Percentiles rank a stretch among this genome's conserved stretches.
Evolutionary conservation across 208 protist genomes (phyloP).

Genomic region (Phytomonas francai): DNA sequence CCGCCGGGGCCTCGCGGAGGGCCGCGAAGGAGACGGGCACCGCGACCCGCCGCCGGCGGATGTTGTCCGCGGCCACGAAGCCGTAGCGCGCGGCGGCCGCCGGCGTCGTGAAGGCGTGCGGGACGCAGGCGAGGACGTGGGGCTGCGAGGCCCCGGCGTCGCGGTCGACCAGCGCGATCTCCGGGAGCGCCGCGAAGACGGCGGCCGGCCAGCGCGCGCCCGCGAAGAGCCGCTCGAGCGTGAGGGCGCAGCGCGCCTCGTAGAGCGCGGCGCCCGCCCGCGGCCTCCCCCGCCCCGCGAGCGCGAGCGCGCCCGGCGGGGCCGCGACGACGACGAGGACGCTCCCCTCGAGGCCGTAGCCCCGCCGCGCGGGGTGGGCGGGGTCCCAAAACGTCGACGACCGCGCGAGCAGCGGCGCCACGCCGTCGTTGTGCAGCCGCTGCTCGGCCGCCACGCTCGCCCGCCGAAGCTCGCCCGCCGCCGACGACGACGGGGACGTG

Average conservation of each 20-base stretch:
- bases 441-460: slow-evolving; percentile 24
- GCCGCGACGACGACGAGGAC: slow-evolving; percentile 29
- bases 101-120: slow-evolving; percentile 18
- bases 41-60: slow-evolving; percentile 34
- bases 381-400: slow-evolving; percentile 26
- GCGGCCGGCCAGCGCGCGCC: neutral
- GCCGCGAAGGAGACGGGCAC: slow-evolving; percentile 26
- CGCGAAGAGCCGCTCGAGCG: slow-evolving; percentile 21
- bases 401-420: slow-evolving; percentile 15
- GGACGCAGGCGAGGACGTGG: slow-evolving; percentile 25
- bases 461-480: slow-evolving; percentile 13
- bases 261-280: too few relatives aligned
- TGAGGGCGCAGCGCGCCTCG: slow-evolving; percentile 18
- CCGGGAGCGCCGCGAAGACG: slow-evolving; percentile 12
- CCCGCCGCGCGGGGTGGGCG: slow-evolving; percentile 22
- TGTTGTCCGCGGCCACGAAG: slow-evolving; percentile 48
- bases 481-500: slow-evolving; percentile 10
- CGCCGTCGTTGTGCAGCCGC: slow-evolving; percentile 26
- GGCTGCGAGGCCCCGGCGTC: neutral
- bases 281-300: too few relatives aligned
- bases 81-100: slow-evolving; percentile 20
- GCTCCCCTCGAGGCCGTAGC: slow-evolving; percentile 31
- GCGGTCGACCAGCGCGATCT: slow-evolving; percentile 4
- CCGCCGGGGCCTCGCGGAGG: neutral
- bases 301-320: too few relatives aligned